Evolutionary conservation across 2,329 filamentous ascomycete species (phyloP).

Genomic region (Clathrospora elynae): DNA sequence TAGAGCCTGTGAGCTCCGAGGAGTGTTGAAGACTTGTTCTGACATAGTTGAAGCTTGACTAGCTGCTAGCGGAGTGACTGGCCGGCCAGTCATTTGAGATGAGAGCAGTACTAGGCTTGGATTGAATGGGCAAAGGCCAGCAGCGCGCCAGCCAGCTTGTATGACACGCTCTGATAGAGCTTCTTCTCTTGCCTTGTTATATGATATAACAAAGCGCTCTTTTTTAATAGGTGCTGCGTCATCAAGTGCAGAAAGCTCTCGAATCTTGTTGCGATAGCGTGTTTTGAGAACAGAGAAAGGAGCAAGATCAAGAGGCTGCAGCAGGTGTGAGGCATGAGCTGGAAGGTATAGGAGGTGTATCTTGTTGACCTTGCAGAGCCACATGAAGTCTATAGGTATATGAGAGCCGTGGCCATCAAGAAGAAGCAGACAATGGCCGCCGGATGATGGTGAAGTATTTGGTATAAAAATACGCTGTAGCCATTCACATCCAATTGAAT

Average conservation of each 20-base stretch:
- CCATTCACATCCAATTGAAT: slow-evolving; percentile 12
- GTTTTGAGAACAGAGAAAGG: slow-evolving; percentile 13
- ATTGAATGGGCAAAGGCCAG: slow-evolving; percentile 19
- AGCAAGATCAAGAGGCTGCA: slow-evolving; percentile 23
- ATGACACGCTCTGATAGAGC: slow-evolving; percentile 16
- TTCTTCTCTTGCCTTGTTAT: slow-evolving; percentile 13
- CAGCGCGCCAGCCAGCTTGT: slow-evolving; percentile 15
- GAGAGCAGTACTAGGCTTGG: slow-evolving; percentile 9
- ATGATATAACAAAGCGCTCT: slow-evolving; percentile 20
- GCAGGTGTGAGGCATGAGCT: slow-evolving; percentile 13
- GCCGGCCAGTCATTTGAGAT: slow-evolving; percentile 7
- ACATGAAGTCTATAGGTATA: slow-evolving; percentile 10
- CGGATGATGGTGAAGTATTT: not conserved
- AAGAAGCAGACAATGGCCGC: slow-evolving; percentile 6
- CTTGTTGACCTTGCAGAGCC: not conserved
- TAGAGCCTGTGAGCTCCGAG: slow-evolving; percentile 10
- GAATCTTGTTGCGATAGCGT: slow-evolving; percentile 12
- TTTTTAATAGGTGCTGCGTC: slow-evolving; percentile 21
- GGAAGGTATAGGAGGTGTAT: slow-evolving; percentile 15
- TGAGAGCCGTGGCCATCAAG: slow-evolving; percentile 17
- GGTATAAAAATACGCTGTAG: slow-evolving; percentile 13
- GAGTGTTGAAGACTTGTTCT: not conserved
- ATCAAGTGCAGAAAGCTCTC: slow-evolving; percentile 10
- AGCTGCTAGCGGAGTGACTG: not conserved
- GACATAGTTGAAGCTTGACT: not conserved